Base-by-base conservation (phyloP, 2,329 filamentous ascomycete species). In the Parasarocladium wereldwijsianum region DNA sequence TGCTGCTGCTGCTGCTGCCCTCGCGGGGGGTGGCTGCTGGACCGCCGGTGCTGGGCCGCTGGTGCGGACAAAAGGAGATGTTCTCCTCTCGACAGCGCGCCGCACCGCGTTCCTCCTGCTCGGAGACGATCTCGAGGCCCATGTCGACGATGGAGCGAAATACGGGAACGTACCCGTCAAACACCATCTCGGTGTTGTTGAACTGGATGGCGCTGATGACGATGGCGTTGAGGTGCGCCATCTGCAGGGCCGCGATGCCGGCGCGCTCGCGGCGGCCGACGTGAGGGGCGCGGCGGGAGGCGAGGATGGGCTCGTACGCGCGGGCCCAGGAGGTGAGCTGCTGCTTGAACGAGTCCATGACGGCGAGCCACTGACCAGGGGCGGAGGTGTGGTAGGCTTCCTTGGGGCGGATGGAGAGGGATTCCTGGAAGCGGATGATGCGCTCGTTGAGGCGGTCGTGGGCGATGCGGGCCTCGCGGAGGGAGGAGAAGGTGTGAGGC, bases 161-260 rank as follows among this genome's bases (percentile, higher is more conserved):
- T 14, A 62, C 55, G 1, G 52, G 46, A 5, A 58, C 48, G 36
- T 69, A 72, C 8, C 47, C 43, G 39, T 76, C 71, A 34, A 76
- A 76, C 20, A 66, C 58, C 31, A 62, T 59, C 43, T 76, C 71
- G 26, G 54, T 64, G 30, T 66, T 61, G 42, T 59, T 67, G 40
- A 73, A 76, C 8, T 66, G 67, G 64, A 72, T 73, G 23, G 65
- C 50, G 38, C 69, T 72, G 5, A 76, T 49, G 19, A 76, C 56
- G 26, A 58, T 54, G 8, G 58, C 59, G 58, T 71, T 76, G 29
- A 70, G 56, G 34, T 72, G 66, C 32, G 62, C 61, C 69, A 76
- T 75, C 40, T 74, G 73, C 5, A 76, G 52, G 8, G 71, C 68
- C 5, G 67, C 60, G 33, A 75, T 73, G 26, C 62, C 70, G 0